A percentile compares a stretch with the other conserved stretches of the same genome.
Conservation (phyloP, 2,329 filamentous ascomycete species). For the Chaetothyriales sp. region DNA sequence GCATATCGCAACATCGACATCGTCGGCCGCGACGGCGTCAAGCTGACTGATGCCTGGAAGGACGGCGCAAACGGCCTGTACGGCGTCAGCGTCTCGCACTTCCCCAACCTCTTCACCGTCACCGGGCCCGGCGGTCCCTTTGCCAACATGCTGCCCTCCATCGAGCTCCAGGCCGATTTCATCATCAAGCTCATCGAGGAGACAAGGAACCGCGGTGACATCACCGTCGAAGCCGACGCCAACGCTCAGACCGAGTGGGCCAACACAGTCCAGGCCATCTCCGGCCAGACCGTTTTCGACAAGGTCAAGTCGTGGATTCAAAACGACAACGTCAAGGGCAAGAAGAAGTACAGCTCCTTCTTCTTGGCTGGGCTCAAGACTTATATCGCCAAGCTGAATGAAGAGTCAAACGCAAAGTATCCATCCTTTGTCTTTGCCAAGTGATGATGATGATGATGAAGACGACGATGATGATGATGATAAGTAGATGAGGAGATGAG, state of each 20-base stretch:
- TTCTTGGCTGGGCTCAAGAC: constrained; percentile 12
- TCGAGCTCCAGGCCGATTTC: constrained; percentile 43
- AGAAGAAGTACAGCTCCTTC: constrained; percentile 20
- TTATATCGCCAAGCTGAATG: constrained; percentile 5
- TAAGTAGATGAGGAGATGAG: too few species aligned
- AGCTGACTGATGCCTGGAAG: constrained; percentile 22
- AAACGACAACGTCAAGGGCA: constrained; percentile 41
- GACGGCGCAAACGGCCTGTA: constrained; percentile 22
- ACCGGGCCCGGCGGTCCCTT: constrained; percentile 43
- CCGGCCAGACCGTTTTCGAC: constrained; percentile 28
- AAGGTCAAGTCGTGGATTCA: constrained; percentile 40
- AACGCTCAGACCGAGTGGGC: not conserved
- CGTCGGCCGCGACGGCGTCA: constrained; percentile 17
- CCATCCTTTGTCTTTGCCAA: not conserved
- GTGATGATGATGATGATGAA: too few species aligned
- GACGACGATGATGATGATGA: too few species aligned
- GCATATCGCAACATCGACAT: constrained; percentile 21
- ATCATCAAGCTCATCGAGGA: constrained; percentile 28
- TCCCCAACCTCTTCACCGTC: constrained; percentile 36
- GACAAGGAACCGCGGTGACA: constrained; percentile 19
- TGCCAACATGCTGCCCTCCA: constrained; percentile 39
- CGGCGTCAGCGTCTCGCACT: constrained; percentile 27
- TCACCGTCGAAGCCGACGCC: not conserved
- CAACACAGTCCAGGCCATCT: constrained; percentile 28
- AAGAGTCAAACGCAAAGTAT: constrained; percentile 4